Evolutionary conservation across 805 yeast species (phyloP), one percentile per base, ranked within the genome.

Genomic region (Lipomyces oligophaga): DNA sequence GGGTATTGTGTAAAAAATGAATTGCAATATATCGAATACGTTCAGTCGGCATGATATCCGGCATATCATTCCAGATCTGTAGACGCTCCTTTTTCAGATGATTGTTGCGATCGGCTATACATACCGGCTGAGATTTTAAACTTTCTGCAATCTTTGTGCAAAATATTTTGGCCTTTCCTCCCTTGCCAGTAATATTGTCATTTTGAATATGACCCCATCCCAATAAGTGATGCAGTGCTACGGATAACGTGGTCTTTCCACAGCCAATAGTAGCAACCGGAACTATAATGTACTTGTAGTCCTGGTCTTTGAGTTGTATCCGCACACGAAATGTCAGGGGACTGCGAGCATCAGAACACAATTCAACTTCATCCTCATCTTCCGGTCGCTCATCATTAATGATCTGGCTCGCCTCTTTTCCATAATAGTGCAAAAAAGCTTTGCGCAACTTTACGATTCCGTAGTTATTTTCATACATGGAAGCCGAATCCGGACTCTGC

Each of bases 261-360:
- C 96, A 86, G 0, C 97, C 97, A 42, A 90, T 77, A 0, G 95
- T 87, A 0, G 97, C 88, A 2, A 89, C 78, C 0, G 97, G 90
- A 1, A 87, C 76, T 2, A 93, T 59, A 0, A 85, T 74, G 60
- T 78, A 83, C 55, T 80, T 81, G 3, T 72, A 68, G 58, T 34
- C 4, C 39, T 37, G 32, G 48, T 57, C 47, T 62, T 52, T 20
- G n/a, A n/a, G n/a, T n/a, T n/a, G n/a, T n/a, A n/a, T n/a, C n/a
- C n/a, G n/a, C n/a, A n/a, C n/a, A n/a, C n/a, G n/a, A n/a, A n/a
- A n/a, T n/a, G n/a, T n/a, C n/a, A n/a, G n/a, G n/a, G n/a, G n/a
- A n/a, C n/a, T n/a, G n/a, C n/a, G n/a, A n/a, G n/a, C n/a, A n/a
- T n/a, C n/a, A n/a, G n/a, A n/a, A n/a, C n/a, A n/a, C 3, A 22